A percentile compares a stretch with the other conserved stretches of the same genome.
Conservation (phyloP, 2,329 filamentous ascomycete species). For the Dendryphion nanum region DNA sequence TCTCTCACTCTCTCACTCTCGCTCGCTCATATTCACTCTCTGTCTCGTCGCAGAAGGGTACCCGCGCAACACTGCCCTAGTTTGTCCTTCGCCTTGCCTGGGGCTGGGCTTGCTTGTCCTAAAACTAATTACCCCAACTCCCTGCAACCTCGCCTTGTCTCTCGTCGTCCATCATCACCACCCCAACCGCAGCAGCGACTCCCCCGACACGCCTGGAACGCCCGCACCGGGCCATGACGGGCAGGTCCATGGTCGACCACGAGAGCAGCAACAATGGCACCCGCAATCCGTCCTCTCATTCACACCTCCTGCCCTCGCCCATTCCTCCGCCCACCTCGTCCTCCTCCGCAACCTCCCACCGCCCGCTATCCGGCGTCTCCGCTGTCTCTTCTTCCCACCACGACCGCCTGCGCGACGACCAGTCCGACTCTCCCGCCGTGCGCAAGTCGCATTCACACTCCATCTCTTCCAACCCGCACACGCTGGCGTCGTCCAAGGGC, state of each 20-base stretch:
- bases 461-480: conserved; percentile 35
- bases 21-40: too few relatives aligned
- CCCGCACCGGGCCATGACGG: conserved; percentile 24
- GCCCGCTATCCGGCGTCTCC: conserved; percentile 31
- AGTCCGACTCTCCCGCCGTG: conserved; percentile 19
- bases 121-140: too few relatives aligned
- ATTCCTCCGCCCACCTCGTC: conserved; percentile 31
- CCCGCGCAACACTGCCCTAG: too few relatives aligned
- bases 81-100: too few relatives aligned
- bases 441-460: conserved; percentile 34
- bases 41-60: too few relatives aligned
- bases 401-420: conserved; percentile 20
- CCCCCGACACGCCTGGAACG: conserved; percentile 11
- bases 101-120: too few relatives aligned
- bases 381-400: conserved; percentile 25
- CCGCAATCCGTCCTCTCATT: conserved; percentile 5
- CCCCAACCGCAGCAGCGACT: too few relatives aligned
- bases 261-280: conserved; percentile 26
- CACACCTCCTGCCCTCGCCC: conserved; percentile 32
- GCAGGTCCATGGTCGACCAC: conserved; percentile 29
- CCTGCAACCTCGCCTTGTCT: too few relatives aligned
- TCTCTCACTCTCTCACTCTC: too few relatives aligned
- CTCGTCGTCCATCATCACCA: too few relatives aligned
- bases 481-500: conserved; percentile 31
- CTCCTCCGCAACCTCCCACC: conserved; percentile 6